phyloP scores from a whole-genome alignment of 2,329 filamentous ascomycete species.

The Onygenales sp. region DNA sequence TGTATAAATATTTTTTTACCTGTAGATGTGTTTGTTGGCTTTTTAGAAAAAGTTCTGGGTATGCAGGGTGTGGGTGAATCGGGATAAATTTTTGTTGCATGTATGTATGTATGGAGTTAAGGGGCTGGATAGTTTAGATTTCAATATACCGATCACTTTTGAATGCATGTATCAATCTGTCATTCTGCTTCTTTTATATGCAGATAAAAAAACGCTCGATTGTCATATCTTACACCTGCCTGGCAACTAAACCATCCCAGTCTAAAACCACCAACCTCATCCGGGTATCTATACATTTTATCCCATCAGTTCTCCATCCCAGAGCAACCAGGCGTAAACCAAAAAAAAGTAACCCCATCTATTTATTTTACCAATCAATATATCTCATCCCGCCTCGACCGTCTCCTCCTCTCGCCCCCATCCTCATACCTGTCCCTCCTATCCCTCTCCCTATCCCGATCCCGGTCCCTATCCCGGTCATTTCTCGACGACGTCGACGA shows the following conservation, averaged over 20 bases:
- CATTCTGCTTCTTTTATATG: too few species aligned
- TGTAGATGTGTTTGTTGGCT: background rate
- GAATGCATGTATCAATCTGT: too few species aligned
- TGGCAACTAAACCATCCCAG: too few species aligned
- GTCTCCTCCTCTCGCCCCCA: conserved; percentile 3
- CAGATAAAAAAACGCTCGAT: too few species aligned
- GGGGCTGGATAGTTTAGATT: too few species aligned
- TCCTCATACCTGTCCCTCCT: conserved; percentile 14
- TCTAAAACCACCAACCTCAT: background rate
- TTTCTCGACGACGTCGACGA: conserved; percentile 23
- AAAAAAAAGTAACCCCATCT: background rate
- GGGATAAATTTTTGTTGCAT: too few species aligned
- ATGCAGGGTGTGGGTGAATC: too few species aligned
- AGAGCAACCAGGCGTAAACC: background rate
- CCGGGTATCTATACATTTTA: background rate
- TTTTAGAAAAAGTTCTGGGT: background rate
- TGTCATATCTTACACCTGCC: too few species aligned
- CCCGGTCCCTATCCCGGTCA: conserved; percentile 21
- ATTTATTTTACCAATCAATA: conserved; percentile 7
- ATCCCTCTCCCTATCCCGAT: conserved; percentile 19
- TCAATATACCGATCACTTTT: too few species aligned
- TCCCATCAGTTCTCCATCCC: background rate
- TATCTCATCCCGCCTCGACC: conserved; percentile 1
- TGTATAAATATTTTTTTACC: conserved; percentile 2
- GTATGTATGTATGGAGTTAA: too few species aligned